These are phyloP conservation scores for Albatrellus ellisii DNA, from an alignment of 768 basidiomycete genomes.

Conservation along the genomic window DNA sequence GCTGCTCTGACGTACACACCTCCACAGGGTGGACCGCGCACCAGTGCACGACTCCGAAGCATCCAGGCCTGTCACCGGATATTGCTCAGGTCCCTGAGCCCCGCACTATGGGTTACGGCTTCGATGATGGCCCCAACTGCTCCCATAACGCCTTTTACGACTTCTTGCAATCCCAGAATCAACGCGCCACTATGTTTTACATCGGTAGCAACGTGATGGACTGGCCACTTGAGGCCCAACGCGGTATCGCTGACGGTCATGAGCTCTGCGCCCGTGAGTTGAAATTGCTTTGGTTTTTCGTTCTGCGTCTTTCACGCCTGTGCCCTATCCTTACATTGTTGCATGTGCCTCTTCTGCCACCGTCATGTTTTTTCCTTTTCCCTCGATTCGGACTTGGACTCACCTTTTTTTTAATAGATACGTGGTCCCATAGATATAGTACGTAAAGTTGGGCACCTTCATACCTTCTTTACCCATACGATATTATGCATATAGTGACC, in stretches of 20 bases:
- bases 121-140: slow-evolving; percentile 57
- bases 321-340: too few relatives aligned
- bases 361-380: too few relatives aligned
- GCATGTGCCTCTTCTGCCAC: too few relatives aligned
- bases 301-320: too few relatives aligned
- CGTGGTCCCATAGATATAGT: slow-evolving; percentile 42
- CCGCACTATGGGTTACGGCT: slow-evolving; percentile 41
- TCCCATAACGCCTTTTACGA: slow-evolving; percentile 52
- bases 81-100: slow-evolving; percentile 41
- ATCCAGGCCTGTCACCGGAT: slow-evolving; percentile 29
- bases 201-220: slow-evolving; percentile 46
- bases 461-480: not conserved
- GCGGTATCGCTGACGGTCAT: slow-evolving; percentile 41
- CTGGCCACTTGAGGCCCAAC: slow-evolving; percentile 43
- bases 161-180: slow-evolving; percentile 34
- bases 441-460: not conserved
- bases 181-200: slow-evolving; percentile 54
- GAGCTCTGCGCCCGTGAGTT: slow-evolving; percentile 44
- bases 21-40: slow-evolving; percentile 28
- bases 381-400: too few relatives aligned
- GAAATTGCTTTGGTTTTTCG: not conserved
- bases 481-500: slow-evolving; percentile 30
- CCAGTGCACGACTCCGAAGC: slow-evolving; percentile 36
- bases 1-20: not conserved
- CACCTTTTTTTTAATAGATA: slow-evolving; percentile 16